A percentile compares a stretch with the other conserved stretches of the same genome.
These are phyloP conservation scores for Phytophthora sp. DNA, from an alignment of 352 stramenopile genomes.

Conservation along the genomic window DNA sequence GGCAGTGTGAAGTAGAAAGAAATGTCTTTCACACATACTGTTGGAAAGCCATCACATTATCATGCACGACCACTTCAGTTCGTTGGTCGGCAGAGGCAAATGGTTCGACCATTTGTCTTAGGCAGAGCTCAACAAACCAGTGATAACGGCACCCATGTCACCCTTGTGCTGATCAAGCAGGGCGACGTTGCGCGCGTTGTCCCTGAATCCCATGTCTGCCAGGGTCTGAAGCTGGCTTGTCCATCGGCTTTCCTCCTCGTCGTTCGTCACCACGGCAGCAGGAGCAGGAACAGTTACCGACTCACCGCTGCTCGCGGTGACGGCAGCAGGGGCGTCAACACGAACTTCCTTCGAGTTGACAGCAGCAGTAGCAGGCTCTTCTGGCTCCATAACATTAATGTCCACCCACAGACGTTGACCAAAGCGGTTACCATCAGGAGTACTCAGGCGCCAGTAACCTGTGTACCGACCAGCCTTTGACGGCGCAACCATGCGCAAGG, in stretches of 20 bases:
- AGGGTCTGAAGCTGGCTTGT: constrained; percentile 49
- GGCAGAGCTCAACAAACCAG: constrained; percentile 36
- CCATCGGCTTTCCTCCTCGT: constrained; percentile 57
- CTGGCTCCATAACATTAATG: constrained; percentile 69
- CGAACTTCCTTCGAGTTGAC: constrained; percentile 37
- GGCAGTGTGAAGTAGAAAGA: constrained; percentile 11
- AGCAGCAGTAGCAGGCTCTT: constrained; percentile 24
- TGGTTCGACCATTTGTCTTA: constrained; percentile 6
- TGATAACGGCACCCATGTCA: constrained; percentile 74
- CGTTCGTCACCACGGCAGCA: constrained; percentile 35
- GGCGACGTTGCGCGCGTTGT: constrained; percentile 57
- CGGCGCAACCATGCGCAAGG: constrained; percentile 73
- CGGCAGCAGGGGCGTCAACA: constrained; percentile 35
- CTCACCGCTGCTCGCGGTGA: constrained; percentile 26
- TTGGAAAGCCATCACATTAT: constrained; percentile 3
- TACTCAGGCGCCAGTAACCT: constrained; percentile 89
- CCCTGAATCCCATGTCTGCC: constrained; percentile 74
- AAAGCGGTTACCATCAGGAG: constrained; percentile 80
- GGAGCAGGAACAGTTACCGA: constrained; percentile 39
- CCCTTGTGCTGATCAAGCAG: constrained; percentile 67
- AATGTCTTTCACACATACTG: constrained; percentile 6
- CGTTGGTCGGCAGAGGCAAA: constrained; percentile 6
- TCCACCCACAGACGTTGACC: constrained; percentile 91
- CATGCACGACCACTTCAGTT: constrained; percentile 10
- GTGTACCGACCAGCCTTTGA: constrained; percentile 78